A percentile compares a stretch with the other conserved stretches of the same genome.
These are phyloP conservation scores for Ailanthus altissimus DNA, from an alignment of 345 rosid genomes.

Conservation along the genomic window DNA sequence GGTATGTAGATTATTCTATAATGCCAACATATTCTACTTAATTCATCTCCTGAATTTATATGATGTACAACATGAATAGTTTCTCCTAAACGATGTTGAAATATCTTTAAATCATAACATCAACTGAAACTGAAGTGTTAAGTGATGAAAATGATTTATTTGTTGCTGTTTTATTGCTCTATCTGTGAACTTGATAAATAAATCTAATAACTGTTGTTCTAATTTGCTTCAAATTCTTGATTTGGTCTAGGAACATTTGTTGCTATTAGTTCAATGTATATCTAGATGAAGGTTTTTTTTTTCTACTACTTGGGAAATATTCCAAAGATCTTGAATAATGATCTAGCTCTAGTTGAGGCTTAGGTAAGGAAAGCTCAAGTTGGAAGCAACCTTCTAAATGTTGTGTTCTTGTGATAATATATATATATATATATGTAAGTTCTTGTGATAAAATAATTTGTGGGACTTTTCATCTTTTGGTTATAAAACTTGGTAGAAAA, in stretches of 20 bases:
- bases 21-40: not conserved
- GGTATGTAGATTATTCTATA: not conserved
- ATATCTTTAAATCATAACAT: not conserved
- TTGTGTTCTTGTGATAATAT: too few relatives aligned
- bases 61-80: not conserved
- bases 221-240: constrained; percentile 21
- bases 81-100: not conserved
- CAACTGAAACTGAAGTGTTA: not conserved
- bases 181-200: not conserved
- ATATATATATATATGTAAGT: too few relatives aligned
- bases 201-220: not conserved
- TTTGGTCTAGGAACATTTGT: constrained; percentile 48
- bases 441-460: too few relatives aligned
- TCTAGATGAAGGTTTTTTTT: too few relatives aligned
- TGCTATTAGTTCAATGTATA: constrained; percentile 57
- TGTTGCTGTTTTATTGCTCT: not conserved
- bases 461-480: too few relatives aligned
- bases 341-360: too few relatives aligned
- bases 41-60: not conserved
- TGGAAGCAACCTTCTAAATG: too few relatives aligned
- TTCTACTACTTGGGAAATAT: too few relatives aligned
- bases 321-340: too few relatives aligned
- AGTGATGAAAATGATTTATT: not conserved
- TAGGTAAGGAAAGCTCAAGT: too few relatives aligned
- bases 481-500: too few relatives aligned